Conservation (phyloP, 2,329 filamentous ascomycete species). For the Dactylellina cionopaga region DNA sequence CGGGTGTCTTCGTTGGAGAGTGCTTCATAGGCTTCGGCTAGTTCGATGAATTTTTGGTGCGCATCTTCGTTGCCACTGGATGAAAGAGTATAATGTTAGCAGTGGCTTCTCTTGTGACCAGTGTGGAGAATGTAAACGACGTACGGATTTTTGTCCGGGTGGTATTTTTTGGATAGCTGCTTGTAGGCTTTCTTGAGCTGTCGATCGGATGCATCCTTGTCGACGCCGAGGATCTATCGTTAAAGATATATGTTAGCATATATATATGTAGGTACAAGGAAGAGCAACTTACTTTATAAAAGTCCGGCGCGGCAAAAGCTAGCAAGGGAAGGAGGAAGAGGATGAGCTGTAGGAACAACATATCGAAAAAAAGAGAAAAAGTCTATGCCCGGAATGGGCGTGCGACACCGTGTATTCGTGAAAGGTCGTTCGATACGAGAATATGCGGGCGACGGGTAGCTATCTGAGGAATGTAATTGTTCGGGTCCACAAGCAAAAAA, state of each 20-base stretch:
- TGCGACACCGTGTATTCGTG: background rate
- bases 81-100: background rate
- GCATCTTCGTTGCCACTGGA: slow-evolving; percentile 78
- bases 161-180: slow-evolving; percentile 90
- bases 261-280: background rate
- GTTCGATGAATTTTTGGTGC: slow-evolving; percentile 89
- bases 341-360: slow-evolving; percentile 39
- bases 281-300: slow-evolving; percentile 32
- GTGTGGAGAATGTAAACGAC: slow-evolving; percentile 57
- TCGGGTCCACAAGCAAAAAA: background rate
- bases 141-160: slow-evolving; percentile 98
- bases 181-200: slow-evolving; percentile 95
- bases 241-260: background rate
- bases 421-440: background rate
- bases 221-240: slow-evolving; percentile 77
- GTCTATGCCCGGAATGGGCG: slow-evolving; percentile 27
- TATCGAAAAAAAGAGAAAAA: slow-evolving; percentile 2
- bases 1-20: slow-evolving; percentile 82
- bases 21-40: slow-evolving; percentile 94
- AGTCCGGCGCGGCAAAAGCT: slow-evolving; percentile 29
- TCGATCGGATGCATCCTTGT: slow-evolving; percentile 80
- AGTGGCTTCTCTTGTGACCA: background rate
- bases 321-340: slow-evolving; percentile 33
- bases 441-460: background rate
- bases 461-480: background rate